These are phyloP conservation scores for Zea mays DNA, from an alignment of 176 grass and related monocot genomes.

Conservation along the genomic window Zm-B73-REFERENCE-NAM-5.0 NC_050103.1:153643501-153644000, in stretches of 20 bases:
- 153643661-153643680: neutral
- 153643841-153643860: neutral
- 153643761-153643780: neutral
- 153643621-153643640: slow-evolving; percentile 25
- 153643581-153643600: slow-evolving; percentile 32
- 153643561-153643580: slow-evolving; percentile 34
- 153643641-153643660: slow-evolving; percentile 24
- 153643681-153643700: neutral
- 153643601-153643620: slow-evolving; percentile 34
- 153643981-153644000: slow-evolving; percentile 57
- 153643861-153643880: slow-evolving; percentile 60
- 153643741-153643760: slow-evolving; percentile 32
- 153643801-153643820: slow-evolving; percentile 25
- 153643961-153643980: slow-evolving; percentile 79
- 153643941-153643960: slow-evolving; percentile 84
- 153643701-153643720: neutral
- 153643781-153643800: slow-evolving; percentile 33
- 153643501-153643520: slow-evolving; percentile 11
- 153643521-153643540: slow-evolving; percentile 40
- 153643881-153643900: slow-evolving; percentile 78
- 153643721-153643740: slow-evolving; percentile 8
- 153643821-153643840: neutral
- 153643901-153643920: slow-evolving; percentile 56
- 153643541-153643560: slow-evolving; percentile 39
- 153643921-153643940: slow-evolving; percentile 80